phyloP scores from a whole-genome alignment of 805 yeast species.

The Lipomyces sp. region DNA sequence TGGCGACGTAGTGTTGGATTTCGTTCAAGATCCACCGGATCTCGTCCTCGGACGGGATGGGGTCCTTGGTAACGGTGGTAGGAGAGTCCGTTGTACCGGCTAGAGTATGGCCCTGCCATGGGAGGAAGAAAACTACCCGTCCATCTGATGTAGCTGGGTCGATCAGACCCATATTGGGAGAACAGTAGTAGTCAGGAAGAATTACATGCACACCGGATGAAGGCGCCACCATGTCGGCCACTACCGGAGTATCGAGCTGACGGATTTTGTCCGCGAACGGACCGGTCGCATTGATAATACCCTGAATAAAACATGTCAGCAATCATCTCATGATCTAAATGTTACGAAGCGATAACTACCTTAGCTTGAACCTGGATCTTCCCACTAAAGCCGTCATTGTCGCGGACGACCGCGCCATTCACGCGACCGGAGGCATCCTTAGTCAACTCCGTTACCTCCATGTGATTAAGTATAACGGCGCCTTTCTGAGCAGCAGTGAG shows the following conservation, averaged over 20 bases:
- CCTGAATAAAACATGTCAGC: constrained; percentile 41
- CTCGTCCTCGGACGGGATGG: constrained; percentile 85
- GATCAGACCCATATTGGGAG: constrained; percentile 81
- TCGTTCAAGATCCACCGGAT: constrained; percentile 85
- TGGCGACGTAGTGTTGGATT: constrained; percentile 77
- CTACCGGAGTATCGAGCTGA: constrained; percentile 72
- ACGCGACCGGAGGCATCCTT: constrained; percentile 67
- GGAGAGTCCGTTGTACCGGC: constrained; percentile 98
- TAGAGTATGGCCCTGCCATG: constrained; percentile 96
- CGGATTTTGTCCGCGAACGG: constrained; percentile 85
- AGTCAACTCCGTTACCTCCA: constrained; percentile 74
- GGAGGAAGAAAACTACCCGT: constrained; percentile 93
- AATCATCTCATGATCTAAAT: constrained; percentile 50
- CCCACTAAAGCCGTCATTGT: constrained; percentile 47
- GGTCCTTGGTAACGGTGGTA: constrained; percentile 51
- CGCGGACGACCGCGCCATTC: constrained; percentile 76
- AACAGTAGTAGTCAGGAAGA: constrained; percentile 90
- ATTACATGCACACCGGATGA: constrained; percentile 93
- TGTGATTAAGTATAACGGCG: constrained; percentile 86
- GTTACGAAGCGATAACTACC: background rate
- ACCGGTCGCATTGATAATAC: constrained; percentile 91
- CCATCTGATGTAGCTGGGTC: constrained; percentile 95
- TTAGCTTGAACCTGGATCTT: constrained; percentile 37
- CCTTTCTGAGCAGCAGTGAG: constrained; percentile 84
- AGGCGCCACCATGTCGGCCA: constrained; percentile 84